Conservation (phyloP, 345 rosid genomes). For the Hypericum androsaemum region DNA sequence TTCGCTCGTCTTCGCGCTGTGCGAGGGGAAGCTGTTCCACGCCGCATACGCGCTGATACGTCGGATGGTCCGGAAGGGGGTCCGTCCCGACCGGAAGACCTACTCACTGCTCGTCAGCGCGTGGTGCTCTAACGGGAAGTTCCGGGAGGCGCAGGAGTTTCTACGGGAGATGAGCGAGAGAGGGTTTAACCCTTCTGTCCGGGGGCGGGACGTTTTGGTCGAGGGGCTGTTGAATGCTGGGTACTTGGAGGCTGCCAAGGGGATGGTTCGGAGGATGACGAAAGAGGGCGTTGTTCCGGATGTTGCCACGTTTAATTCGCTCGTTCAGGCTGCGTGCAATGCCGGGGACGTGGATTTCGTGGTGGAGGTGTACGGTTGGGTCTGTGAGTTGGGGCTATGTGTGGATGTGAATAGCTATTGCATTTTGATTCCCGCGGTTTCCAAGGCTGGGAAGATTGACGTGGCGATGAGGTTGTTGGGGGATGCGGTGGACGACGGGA, state of each 20-base stretch:
- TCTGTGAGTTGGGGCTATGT: conserved; percentile 56
- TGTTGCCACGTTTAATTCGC: conserved; percentile 48
- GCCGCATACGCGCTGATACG: conserved; percentile 76
- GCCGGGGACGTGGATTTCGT: conserved; percentile 70
- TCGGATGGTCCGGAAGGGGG: conserved; percentile 70
- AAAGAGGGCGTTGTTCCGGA: conserved; percentile 65
- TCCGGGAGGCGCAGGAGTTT: conserved; percentile 73
- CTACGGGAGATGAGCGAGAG: conserved; percentile 75
- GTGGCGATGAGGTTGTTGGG: conserved; percentile 64
- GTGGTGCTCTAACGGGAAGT: conserved; percentile 78
- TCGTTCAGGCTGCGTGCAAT: conserved; percentile 50
- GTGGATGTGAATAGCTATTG: conserved; percentile 61
- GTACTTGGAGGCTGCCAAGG: conserved; percentile 69
- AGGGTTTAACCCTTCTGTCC: conserved; percentile 76
- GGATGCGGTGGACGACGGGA: conserved; percentile 70
- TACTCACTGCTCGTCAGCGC: conserved; percentile 59
- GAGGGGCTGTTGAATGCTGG: conserved; percentile 80
- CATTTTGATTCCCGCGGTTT: conserved; percentile 75
- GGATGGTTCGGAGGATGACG: conserved; percentile 63
- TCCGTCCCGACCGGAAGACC: conserved; percentile 53
- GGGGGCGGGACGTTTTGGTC: conserved; percentile 79
- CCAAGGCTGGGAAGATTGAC: conserved; percentile 65
- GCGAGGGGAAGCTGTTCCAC: conserved; percentile 73
- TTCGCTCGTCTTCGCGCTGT: conserved; percentile 64
- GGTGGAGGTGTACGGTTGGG: conserved; percentile 52